Evolutionary conservation across 140 eudicot genomes (phyloP).

Genomic region (Artemisia princeps): DNA sequence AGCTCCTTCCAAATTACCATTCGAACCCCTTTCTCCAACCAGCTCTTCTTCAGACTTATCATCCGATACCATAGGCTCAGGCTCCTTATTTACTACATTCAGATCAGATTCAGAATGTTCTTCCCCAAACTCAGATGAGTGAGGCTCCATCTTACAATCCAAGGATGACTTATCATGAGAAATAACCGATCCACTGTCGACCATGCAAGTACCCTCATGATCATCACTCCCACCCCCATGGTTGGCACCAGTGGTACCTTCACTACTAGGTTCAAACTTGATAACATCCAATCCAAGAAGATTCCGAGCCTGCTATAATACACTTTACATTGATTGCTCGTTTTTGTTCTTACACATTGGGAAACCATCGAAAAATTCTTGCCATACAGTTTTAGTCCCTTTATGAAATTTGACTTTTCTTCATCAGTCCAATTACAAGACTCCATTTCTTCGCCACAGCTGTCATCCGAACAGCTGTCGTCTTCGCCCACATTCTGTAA

Average conservation of each 20-base stretch:
- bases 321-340: constrained; percentile 61
- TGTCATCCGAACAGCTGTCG: constrained; percentile 72
- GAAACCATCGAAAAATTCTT: constrained; percentile 72
- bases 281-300: constrained; percentile 64
- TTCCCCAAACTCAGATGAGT: constrained; percentile 27
- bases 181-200: constrained; percentile 46
- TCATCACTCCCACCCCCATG: constrained; percentile 55
- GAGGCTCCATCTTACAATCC: constrained; percentile 39
- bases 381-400: constrained; percentile 56
- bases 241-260: constrained; percentile 37
- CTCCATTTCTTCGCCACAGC: constrained; percentile 62
- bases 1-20: constrained; percentile 23
- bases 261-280: constrained; percentile 26
- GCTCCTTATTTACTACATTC: constrained; percentile 21
- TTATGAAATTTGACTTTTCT: constrained; percentile 66
- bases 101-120: constrained; percentile 21
- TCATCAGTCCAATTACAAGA: constrained; percentile 74
- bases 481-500: constrained; percentile 46
- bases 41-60: no score
- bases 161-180: constrained; percentile 39
- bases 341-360: constrained; percentile 46
- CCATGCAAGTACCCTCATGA: constrained; percentile 52
- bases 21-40: constrained; percentile 23
- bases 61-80: no score
- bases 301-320: constrained; percentile 72